Percentiles rank a stretch among this genome's conserved stretches.
Evolutionary conservation across 1,284 basidiomycete genomes (phyloP).

Genomic region (Apiotrichum domesticum): DNA sequence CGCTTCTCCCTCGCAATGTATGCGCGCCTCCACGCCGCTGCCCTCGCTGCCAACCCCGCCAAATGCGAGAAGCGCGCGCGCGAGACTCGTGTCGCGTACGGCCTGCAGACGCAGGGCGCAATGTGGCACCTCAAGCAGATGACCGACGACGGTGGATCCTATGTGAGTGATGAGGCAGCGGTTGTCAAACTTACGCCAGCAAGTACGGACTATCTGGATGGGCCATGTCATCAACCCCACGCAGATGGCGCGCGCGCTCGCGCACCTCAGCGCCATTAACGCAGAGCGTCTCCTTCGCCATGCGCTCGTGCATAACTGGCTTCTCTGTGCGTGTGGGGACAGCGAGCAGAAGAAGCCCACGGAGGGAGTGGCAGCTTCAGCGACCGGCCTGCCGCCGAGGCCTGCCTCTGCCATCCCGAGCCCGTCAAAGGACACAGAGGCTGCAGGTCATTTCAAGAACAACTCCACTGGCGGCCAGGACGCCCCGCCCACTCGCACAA

Average conservation of each 20-base stretch:
- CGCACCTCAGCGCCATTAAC: not conserved
- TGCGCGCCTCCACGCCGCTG: conserved; percentile 1
- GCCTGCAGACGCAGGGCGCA: conserved; percentile 2
- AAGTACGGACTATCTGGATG: not conserved
- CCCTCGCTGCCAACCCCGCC: not conserved
- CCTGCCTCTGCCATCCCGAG: too few species aligned
- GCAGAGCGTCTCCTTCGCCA: not conserved
- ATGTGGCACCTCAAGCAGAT: conserved; percentile 6
- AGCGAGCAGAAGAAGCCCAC: too few species aligned
- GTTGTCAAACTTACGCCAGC: not conserved
- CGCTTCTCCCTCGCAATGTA: conserved; percentile 7
- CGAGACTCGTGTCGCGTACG: not conserved
- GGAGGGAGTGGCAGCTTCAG: too few species aligned
- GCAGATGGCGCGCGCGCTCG: not conserved
- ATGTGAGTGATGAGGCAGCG: conserved; percentile 1
- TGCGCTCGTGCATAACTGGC: not conserved
- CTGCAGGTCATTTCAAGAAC: too few species aligned
- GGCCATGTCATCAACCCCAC: not conserved
- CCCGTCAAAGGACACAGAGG: too few species aligned
- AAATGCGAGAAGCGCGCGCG: not conserved
- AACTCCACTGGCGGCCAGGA: too few species aligned
- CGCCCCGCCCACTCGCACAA: too few species aligned
- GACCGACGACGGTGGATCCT: conserved; percentile 1
- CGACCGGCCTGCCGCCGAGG: too few species aligned
- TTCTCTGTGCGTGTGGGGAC: not conserved